A percentile compares a stretch with the other conserved stretches of the same genome.
Conservation (phyloP, 2,329 filamentous ascomycete genomes). For the Aspergillus ochraceoroseus region DNA sequence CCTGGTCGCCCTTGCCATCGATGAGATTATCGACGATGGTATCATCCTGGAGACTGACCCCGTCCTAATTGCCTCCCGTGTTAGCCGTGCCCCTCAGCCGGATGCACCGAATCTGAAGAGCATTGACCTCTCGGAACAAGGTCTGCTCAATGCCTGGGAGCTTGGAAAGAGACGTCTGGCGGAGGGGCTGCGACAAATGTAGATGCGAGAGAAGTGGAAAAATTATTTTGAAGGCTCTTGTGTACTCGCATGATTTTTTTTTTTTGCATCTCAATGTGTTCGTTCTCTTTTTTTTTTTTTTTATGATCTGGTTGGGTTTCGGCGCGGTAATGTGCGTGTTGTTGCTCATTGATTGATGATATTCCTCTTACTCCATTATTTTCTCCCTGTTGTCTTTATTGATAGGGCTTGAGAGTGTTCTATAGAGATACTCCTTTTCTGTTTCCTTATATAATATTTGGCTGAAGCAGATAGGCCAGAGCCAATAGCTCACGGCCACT, state of each 20-base stretch:
- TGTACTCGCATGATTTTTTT: constrained; percentile 18
- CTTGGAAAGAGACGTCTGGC: constrained; percentile 88
- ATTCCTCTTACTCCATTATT: constrained; percentile 15
- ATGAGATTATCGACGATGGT: constrained; percentile 92
- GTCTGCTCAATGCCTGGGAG: constrained; percentile 87
- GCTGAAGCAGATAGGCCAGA: not conserved
- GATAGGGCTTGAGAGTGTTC: constrained; percentile 14
- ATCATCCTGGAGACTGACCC: constrained; percentile 97
- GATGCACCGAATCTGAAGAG: constrained; percentile 84
- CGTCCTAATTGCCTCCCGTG: constrained; percentile 84
- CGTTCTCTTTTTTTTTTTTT: constrained; percentile 22
- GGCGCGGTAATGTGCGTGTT: constrained; percentile 32
- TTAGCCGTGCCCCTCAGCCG: constrained; percentile 84
- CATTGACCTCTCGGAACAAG: constrained; percentile 93
- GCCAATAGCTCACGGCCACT: too few relatives aligned
- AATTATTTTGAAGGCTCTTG: constrained; percentile 11
- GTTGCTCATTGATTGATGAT: constrained; percentile 23
- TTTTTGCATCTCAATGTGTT: constrained; percentile 21
- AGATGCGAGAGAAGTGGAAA: constrained; percentile 13
- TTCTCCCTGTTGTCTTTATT: constrained; percentile 13
- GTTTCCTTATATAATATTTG: constrained; percentile 7
- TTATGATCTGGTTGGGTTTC: constrained; percentile 35
- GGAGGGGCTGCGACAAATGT: constrained; percentile 71
- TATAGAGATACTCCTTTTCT: constrained; percentile 25
- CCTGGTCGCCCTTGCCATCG: constrained; percentile 84